phyloP scores from a whole-genome alignment of 202 grass and related monocot genomes.

The Panicum hallii region DNA sequence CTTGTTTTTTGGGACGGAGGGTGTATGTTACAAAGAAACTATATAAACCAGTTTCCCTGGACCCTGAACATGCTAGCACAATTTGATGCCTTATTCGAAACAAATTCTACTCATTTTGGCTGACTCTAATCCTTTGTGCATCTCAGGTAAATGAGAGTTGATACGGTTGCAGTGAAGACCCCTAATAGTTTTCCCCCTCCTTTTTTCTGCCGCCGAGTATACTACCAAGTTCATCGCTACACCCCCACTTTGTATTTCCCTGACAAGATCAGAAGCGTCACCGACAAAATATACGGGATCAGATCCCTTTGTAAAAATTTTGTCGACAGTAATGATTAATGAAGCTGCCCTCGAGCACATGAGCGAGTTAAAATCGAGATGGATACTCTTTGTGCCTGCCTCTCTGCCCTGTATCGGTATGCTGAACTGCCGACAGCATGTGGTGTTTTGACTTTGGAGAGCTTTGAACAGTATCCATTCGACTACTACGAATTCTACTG shows the following conservation, averaged over 20 bases:
- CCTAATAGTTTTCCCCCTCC: background rate
- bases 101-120: background rate
- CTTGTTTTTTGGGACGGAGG: too few species aligned
- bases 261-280: slow-evolving; percentile 30
- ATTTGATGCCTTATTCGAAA: background rate
- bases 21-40: background rate
- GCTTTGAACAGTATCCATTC: background rate
- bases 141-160: slow-evolving; percentile 60
- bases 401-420: background rate
- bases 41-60: background rate
- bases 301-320: slow-evolving; percentile 36
- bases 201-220: background rate
- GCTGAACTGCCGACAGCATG: background rate
- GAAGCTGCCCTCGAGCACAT: background rate
- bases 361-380: background rate
- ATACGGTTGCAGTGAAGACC: slow-evolving; percentile 32
- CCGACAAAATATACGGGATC: slow-evolving; percentile 29
- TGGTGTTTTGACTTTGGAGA: too few species aligned
- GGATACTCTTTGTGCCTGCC: background rate
- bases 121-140: slow-evolving; percentile 23
- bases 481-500: background rate
- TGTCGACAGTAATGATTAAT: background rate
- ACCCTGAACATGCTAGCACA: background rate
- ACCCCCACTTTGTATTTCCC: slow-evolving; percentile 7
- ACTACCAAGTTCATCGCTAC: background rate